Evolutionary conservation across 73 alveolate genomes (phyloP), one percentile per base, ranked within the genome.

Genomic region (Uronychia binucleata): DNA sequence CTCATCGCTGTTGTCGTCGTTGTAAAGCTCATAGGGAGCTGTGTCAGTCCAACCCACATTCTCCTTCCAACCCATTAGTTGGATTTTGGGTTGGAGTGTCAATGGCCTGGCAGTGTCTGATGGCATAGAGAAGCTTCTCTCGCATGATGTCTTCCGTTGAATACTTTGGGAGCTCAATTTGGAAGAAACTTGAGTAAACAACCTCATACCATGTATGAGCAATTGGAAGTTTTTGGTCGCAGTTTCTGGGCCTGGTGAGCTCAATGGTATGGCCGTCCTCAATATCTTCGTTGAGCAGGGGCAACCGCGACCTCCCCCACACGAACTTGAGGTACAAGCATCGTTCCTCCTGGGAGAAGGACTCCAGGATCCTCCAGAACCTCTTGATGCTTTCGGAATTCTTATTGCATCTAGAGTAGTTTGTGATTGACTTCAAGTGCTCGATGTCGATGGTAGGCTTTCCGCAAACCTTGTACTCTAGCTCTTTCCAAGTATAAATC

Each of bases 381-480:
- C 96, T 82, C 80, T 81, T 59, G 87, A 91, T 74, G 33, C 79
- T 74, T 30, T 91, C 95, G 31, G 86, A 86, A 74, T 92, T 92
- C 31, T 91, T 85, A 46, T 88, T 86, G 88, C 90, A 92, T 27
- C 91, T 76, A 25, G 85, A 83, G 86, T 93, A 92, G 34, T 59
- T 79, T 13, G 97, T 88, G 88, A 93, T 93, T 46, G 90, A 95
- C 85, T 90, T 95, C 57, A 95, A 79, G 75, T 90, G 94, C 74
- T 93, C 97, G 30, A 93, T 79, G 77, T 93, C 99, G 78, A 95
- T 90, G 8, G 94, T 91, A 29, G 96, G 97, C 78, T 94, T 94
- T 34, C 99, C 99, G 79, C 97, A 93, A 30, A 95, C 97, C 78
- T 92, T 90, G 91, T 91, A 91, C 88, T 95, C 97, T 46, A 95